phyloP scores from a whole-genome alignment of 1,139 yeast species.

The Saccharomycopsis crataegensis region DNA sequence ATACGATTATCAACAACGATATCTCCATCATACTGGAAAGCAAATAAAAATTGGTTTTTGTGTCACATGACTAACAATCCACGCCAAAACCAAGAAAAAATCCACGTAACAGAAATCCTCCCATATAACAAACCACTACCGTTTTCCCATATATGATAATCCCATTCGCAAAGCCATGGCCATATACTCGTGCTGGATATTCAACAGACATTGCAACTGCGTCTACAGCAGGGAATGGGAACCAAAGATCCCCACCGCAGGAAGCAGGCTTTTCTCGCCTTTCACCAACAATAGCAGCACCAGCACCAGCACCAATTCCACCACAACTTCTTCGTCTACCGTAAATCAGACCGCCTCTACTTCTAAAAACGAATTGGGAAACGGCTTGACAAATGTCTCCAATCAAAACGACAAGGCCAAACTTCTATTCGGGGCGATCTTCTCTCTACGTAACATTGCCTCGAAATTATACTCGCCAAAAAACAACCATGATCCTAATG shows the following conservation, averaged over 20 bases:
- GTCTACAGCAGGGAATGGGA: constrained; percentile 61
- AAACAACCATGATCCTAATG: constrained; percentile 21
- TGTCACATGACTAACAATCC: no score
- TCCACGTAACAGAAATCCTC: no score
- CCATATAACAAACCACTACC: no score
- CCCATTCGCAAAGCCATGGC: constrained; percentile 31
- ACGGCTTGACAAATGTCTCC: constrained; percentile 46
- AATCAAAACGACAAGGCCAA: constrained; percentile 64
- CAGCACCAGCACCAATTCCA: not conserved
- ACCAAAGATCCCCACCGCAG: constrained; percentile 14
- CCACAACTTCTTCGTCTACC: not conserved
- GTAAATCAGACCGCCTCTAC: not conserved
- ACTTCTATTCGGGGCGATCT: constrained; percentile 79
- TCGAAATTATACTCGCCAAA: constrained; percentile 46
- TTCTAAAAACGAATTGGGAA: constrained; percentile 20
- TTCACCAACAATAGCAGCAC: not conserved
- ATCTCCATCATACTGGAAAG: no score
- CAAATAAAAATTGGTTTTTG: no score
- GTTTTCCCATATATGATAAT: no score
- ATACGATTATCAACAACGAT: no score
- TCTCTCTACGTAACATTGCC: constrained; percentile 70
- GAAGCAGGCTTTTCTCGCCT: constrained; percentile 17
- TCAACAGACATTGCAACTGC: constrained; percentile 84
- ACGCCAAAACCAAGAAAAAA: no score
- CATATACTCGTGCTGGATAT: constrained; percentile 78